phyloP scores from a whole-genome alignment of 108 stramenopile genomes.

The Cylindrotheca fusiformis region DNA sequence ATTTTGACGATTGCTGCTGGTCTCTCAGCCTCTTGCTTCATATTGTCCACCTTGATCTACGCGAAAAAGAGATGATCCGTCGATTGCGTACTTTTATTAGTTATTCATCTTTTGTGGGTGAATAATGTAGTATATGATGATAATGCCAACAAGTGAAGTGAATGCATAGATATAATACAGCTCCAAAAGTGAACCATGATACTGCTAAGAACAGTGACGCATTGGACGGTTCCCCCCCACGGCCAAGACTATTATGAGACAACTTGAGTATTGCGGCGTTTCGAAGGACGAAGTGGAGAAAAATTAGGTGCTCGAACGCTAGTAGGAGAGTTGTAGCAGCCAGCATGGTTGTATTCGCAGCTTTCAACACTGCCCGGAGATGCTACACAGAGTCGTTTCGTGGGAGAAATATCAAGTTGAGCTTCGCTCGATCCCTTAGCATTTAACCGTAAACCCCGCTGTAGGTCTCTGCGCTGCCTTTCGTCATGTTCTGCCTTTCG shows the following conservation, averaged over 20 bases:
- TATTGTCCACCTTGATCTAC: slow-evolving; percentile 38
- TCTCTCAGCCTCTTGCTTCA: slow-evolving; percentile 57
- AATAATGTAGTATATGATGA: too few species aligned
- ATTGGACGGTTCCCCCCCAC: neutral
- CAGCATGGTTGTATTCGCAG: too few species aligned
- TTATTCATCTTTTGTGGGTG: too few species aligned
- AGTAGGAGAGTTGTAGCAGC: too few species aligned
- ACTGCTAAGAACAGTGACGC: neutral
- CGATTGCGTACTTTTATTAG: too few species aligned
- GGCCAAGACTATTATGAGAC: too few species aligned
- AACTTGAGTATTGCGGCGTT: slow-evolving; percentile 10
- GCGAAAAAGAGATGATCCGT: slow-evolving; percentile 29
- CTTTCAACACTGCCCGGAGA: too few species aligned
- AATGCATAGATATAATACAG: neutral
- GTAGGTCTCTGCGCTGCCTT: neutral
- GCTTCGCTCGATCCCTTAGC: slow-evolving; percentile 7
- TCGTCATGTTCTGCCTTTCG: neutral
- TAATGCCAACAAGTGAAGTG: neutral
- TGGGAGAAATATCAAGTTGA: too few species aligned
- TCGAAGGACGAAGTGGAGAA: slow-evolving; percentile 28
- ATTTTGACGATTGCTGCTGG: slow-evolving; percentile 48
- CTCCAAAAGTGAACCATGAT: neutral
- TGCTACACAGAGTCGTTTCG: too few species aligned
- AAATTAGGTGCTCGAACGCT: slow-evolving; percentile 11
- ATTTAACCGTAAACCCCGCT: too few species aligned